Percentiles rank a stretch among this genome's conserved stretches.
phyloP scores from a whole-genome alignment of 164 flowering plant genomes.

The Stephania japonica region DNA sequence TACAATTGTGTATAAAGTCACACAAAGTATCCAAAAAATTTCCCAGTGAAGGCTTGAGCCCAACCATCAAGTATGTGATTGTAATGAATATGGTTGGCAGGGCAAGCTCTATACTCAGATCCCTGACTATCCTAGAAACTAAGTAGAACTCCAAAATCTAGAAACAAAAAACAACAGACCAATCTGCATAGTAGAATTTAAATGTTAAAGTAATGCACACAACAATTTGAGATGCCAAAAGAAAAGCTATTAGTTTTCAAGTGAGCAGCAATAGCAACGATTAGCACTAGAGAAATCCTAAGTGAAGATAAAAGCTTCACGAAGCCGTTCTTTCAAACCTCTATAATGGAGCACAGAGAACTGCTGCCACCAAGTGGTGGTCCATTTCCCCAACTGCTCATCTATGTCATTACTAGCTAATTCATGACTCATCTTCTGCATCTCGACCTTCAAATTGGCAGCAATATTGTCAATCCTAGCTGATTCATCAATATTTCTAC shows the following conservation, averaged over 20 bases:
- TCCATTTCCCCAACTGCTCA: constrained; percentile 33
- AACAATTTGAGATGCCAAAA: constrained; percentile 65
- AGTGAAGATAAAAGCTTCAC: constrained; percentile 43
- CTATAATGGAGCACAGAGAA: constrained; percentile 43
- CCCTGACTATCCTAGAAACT: constrained; percentile 41
- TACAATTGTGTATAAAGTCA: constrained; percentile 37
- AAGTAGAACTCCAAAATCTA: constrained; percentile 65
- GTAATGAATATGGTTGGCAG: constrained; percentile 56
- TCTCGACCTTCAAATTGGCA: constrained; percentile 17
- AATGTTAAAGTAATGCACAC: no score
- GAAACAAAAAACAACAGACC: constrained; percentile 62
- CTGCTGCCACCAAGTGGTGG: constrained; percentile 63
- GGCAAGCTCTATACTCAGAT: constrained; percentile 71
- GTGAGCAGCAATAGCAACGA: constrained; percentile 38
- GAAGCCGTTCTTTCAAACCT: constrained; percentile 48
- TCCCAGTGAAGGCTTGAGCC: constrained; percentile 31
- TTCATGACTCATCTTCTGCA: constrained; percentile 4
- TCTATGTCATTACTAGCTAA: background rate
- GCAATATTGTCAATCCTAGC: constrained; percentile 36
- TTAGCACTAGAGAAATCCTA: constrained; percentile 35
- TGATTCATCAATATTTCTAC: constrained; percentile 46
- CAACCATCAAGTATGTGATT: constrained; percentile 73
- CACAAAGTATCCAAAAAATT: constrained; percentile 38
- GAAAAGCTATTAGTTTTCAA: constrained; percentile 32
- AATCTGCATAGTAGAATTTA: no score